A percentile compares a stretch with the other conserved stretches of the same genome.
Conservation (phyloP, 2,329 filamentous ascomycete species). For the Claviceps sp. region DNA sequence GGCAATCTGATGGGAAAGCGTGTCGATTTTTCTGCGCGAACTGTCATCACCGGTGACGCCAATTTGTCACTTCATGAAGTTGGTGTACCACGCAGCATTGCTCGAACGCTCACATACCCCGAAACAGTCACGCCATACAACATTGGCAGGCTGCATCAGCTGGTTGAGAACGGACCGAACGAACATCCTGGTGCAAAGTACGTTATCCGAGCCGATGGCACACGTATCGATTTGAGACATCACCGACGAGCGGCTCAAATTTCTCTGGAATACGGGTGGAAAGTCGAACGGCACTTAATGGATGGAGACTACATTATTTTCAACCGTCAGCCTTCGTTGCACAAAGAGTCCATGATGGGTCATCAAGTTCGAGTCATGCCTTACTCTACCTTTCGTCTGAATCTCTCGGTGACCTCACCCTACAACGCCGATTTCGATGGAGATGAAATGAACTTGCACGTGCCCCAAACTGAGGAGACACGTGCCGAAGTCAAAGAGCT, state of each 20-base stretch:
- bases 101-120: slow-evolving; percentile 84
- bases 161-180: slow-evolving; percentile 88
- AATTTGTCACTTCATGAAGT: slow-evolving; percentile 95
- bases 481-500: slow-evolving; percentile 88
- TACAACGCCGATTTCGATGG: slow-evolving; percentile 99
- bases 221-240: slow-evolving; percentile 86
- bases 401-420: slow-evolving; percentile 91
- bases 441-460: slow-evolving; percentile 99
- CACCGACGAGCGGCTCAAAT: slow-evolving; percentile 80
- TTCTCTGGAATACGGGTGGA: slow-evolving; percentile 89
- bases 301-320: slow-evolving; percentile 98
- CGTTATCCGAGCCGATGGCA: slow-evolving; percentile 85
- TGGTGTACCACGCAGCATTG: slow-evolving; percentile 88
- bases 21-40: slow-evolving; percentile 98
- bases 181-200: slow-evolving; percentile 95
- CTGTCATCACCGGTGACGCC: slow-evolving; percentile 96
- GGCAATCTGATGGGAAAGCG: slow-evolving; percentile 99
- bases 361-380: slow-evolving; percentile 97
- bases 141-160: slow-evolving; percentile 76
- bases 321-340: slow-evolving; percentile 96
- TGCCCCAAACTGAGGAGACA: slow-evolving; percentile 93
- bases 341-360: slow-evolving; percentile 99
- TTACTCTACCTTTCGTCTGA: slow-evolving; percentile 95
- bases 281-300: slow-evolving; percentile 92
- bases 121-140: slow-evolving; percentile 98